These are phyloP conservation scores for Clausena lansium DNA, from an alignment of 345 rosid genomes.

Conservation along the genomic window DNA sequence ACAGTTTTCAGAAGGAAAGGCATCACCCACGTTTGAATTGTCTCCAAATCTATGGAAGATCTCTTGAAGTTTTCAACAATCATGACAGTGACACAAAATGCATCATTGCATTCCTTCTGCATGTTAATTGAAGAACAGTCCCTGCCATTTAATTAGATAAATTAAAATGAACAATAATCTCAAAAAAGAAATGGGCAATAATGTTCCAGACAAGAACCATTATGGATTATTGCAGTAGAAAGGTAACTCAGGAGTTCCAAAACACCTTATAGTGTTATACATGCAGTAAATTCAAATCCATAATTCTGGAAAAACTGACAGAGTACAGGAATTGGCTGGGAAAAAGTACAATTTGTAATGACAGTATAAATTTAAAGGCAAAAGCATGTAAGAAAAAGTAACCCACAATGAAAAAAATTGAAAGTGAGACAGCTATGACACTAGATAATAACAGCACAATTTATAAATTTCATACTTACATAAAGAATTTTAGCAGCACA, in stretches of 20 bases:
- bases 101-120: constrained; percentile 38
- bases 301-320: not conserved
- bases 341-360: not conserved
- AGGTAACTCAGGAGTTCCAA: not conserved
- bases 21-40: constrained; percentile 42
- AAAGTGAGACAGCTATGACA: not conserved
- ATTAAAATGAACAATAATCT: constrained; percentile 9
- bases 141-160: constrained; percentile 26
- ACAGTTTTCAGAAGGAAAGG: constrained; percentile 65
- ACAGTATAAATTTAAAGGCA: not conserved
- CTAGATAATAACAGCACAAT: not conserved
- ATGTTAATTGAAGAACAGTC: constrained; percentile 35
- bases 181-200: not conserved
- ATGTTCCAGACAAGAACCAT: not conserved
- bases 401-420: not conserved
- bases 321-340: not conserved
- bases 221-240: not conserved
- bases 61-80: constrained; percentile 40
- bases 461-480: not conserved
- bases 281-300: not conserved
- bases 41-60: constrained; percentile 32
- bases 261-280: not conserved
- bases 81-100: constrained; percentile 53
- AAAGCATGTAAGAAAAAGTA: not conserved
- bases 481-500: not conserved